These are phyloP conservation scores for Myrica gale DNA, from an alignment of 306 rosid species.

Conservation along the genomic window DNA sequence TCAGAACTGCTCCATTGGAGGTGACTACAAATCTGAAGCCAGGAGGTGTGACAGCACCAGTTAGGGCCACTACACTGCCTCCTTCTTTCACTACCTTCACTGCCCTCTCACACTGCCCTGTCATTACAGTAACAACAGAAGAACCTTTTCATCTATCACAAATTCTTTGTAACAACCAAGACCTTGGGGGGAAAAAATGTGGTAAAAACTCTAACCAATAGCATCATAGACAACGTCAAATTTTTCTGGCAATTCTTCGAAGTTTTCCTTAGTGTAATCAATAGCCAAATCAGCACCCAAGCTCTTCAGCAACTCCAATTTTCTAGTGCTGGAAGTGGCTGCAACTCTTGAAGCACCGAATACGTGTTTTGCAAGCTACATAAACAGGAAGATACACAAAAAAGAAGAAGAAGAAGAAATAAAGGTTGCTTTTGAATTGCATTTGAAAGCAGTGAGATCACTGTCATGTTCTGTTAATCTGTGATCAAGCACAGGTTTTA, in stretches of 20 bases:
- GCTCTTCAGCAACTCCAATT: constrained; percentile 76
- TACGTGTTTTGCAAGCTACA: constrained; percentile 84
- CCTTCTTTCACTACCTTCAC: constrained; percentile 88
- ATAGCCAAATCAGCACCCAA: constrained; percentile 86
- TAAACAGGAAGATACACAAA: neutral
- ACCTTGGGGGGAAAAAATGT: neutral
- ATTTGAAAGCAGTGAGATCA: neutral
- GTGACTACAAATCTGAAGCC: constrained; percentile 96
- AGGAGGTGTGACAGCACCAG: constrained; percentile 88
- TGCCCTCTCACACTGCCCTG: constrained; percentile 93
- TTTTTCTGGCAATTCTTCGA: constrained; percentile 80
- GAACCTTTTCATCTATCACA: neutral
- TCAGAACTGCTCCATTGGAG: constrained; percentile 75
- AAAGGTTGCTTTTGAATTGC: neutral
- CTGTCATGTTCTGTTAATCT: neutral
- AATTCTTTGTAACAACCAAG: neutral
- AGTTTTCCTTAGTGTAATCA: constrained; percentile 83
- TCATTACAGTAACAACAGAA: neutral
- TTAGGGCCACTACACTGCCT: constrained; percentile 81
- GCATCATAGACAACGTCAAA: constrained; percentile 90
- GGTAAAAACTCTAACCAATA: constrained; percentile 52
- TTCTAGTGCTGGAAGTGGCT: constrained; percentile 82
- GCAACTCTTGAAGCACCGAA: constrained; percentile 90
- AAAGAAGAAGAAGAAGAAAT: neutral
- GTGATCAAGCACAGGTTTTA: neutral